Percentiles rank a stretch among this genome's conserved stretches.
Conservation (phyloP, 2,329 filamentous ascomycete species). For the Curvularia sp. region DNA sequence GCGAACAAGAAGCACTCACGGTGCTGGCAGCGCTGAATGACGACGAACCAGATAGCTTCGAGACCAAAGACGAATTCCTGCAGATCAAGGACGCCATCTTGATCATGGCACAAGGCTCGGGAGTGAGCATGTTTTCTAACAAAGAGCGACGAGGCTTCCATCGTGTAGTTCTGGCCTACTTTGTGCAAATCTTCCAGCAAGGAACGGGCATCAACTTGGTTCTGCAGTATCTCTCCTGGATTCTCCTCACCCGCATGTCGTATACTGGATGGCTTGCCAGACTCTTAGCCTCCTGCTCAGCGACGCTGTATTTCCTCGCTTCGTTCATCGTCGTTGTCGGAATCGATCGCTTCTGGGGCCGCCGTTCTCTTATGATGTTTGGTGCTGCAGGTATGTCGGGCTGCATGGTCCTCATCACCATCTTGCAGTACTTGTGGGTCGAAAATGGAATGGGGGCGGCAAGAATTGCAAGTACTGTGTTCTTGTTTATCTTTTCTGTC, state of each 20-base stretch:
- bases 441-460: constrained; percentile 24
- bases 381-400: constrained; percentile 45
- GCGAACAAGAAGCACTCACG: constrained; percentile 53
- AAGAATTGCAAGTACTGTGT: constrained; percentile 60
- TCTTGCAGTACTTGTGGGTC: constrained; percentile 36
- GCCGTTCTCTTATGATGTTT: constrained; percentile 47
- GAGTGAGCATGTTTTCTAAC: constrained; percentile 35
- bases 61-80: constrained; percentile 51
- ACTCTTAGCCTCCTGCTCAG: constrained; percentile 47
- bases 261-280: constrained; percentile 52
- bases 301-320: constrained; percentile 48
- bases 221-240: constrained; percentile 54
- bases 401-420: constrained; percentile 43
- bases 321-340: constrained; percentile 48
- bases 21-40: constrained; percentile 45
- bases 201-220: constrained; percentile 44
- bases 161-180: constrained; percentile 52
- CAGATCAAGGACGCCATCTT: constrained; percentile 46
- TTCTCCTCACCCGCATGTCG: constrained; percentile 61
- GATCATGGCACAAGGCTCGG: constrained; percentile 40
- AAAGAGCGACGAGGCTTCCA: constrained; percentile 52
- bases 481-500: constrained; percentile 90
- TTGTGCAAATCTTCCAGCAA: constrained; percentile 55
- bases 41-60: constrained; percentile 31
- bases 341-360: constrained; percentile 49